Evolutionary conservation across 371 early-diverging fungal species (phyloP), one percentile per base, ranked within the genome.

Genomic region (Nematocida major): DNA sequence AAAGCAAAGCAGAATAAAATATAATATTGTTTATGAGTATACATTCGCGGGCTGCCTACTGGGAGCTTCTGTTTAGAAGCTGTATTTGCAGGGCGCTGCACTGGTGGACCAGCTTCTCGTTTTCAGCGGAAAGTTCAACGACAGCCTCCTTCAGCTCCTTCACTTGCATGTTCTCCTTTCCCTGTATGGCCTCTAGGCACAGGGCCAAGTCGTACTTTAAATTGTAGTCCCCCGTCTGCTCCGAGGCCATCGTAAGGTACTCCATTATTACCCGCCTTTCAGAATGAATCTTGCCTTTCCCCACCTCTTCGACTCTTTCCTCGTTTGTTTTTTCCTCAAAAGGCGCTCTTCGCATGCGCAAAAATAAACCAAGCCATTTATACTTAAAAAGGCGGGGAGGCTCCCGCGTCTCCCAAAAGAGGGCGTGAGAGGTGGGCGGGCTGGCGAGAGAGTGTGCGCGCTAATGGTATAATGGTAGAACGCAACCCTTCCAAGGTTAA

Each of bases 101-200:
- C 51, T 80, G 62, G 30, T 80, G 54, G 43, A 76, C 68, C 11
- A 85, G 62, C 54, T 62, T 32, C 50, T 85, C 83, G 54, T 80
- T 81, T 54, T 85, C 85, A 24, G 34, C 13, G 7, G 81, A 15
- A 0, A 80, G 79, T 3, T 82, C 83, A 20, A 59, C 34, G 3
- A 85, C 51, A 11, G 81, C 82, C 5, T 73, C 68, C 57, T 80
- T 80, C 24, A 85, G 68, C 15, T 85, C 85, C 0, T 7, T 50
- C 28, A 80, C 49, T 42, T 81, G 77, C 38, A 78, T 76, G 67
- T 85, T 85, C 68, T 85, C 85, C 59, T 85, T 82, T 7, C 85
- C 85, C 66, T 81, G 80, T n/a, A 85, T 45, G 11, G 82, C 79
- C 68, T 85, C 83, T 28, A 83, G 66, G 63, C 85, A 85, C 51